phyloP scores from a whole-genome alignment of 208 protist genomes.

The Wallacemonas sp. region DNA sequence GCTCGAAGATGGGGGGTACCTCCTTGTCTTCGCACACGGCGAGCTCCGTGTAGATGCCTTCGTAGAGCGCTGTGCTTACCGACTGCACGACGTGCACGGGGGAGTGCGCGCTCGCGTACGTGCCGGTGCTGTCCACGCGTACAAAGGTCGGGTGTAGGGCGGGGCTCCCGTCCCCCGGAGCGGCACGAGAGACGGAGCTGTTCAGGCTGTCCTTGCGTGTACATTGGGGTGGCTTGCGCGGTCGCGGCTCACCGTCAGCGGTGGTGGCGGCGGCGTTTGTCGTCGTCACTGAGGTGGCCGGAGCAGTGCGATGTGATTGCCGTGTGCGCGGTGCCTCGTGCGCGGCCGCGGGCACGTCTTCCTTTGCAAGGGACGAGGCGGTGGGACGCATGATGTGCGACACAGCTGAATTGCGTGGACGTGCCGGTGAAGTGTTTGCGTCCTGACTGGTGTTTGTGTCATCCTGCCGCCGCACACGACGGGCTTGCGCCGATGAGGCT shows the following conservation, averaged over 20 bases:
- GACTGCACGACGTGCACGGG: not conserved
- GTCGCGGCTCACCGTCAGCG: no score
- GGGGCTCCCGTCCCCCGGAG: not conserved
- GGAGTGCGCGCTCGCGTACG: not conserved
- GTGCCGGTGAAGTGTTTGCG: no score
- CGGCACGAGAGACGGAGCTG: not conserved
- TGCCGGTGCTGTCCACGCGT: not conserved
- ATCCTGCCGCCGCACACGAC: no score
- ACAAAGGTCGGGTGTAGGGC: not conserved
- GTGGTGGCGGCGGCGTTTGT: no score
- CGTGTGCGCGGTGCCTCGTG: not conserved
- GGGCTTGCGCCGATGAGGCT: no score
- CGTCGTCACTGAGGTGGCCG: not conserved
- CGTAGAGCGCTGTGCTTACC: not conserved
- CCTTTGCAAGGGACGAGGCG: not conserved
- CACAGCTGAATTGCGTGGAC: no score
- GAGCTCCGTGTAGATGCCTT: not conserved
- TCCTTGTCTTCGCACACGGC: conserved; percentile 6
- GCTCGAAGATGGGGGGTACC: conserved; percentile 4
- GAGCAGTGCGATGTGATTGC: not conserved
- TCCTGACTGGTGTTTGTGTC: no score
- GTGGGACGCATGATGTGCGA: no score
- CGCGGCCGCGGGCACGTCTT: not conserved
- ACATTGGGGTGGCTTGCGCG: no score
- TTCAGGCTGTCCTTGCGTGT: not conserved